A percentile compares a stretch with the other conserved stretches of the same genome.
phyloP scores from a whole-genome alignment of 1,284 basidiomycete species.

The Pholiota adiposa region DNA sequence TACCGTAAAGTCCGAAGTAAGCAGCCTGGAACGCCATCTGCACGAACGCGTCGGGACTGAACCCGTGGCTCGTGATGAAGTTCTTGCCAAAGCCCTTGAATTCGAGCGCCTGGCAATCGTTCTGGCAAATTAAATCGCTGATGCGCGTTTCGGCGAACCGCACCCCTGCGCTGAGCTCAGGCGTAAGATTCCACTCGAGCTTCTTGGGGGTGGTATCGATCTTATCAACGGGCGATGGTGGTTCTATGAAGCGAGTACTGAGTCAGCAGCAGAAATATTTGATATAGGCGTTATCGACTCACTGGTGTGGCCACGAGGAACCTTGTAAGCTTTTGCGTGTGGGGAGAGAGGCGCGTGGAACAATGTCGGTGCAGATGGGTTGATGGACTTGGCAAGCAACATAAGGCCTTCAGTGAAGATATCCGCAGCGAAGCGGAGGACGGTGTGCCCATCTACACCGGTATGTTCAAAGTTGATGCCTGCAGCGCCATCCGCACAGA shows the following conservation, averaged over 20 bases:
- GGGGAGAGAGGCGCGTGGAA: slow-evolving; percentile 92
- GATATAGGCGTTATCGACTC: background rate
- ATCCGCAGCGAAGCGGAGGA: slow-evolving; percentile 88
- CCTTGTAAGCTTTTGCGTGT: slow-evolving; percentile 76
- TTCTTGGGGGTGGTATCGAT: slow-evolving; percentile 92
- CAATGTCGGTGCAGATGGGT: slow-evolving; percentile 89
- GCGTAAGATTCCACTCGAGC: slow-evolving; percentile 91
- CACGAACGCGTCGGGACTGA: slow-evolving; percentile 94
- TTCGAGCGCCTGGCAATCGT: slow-evolving; percentile 91
- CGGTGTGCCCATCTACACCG: slow-evolving; percentile 95
- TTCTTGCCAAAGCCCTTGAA: slow-evolving; percentile 70
- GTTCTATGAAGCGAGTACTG: slow-evolving; percentile 21
- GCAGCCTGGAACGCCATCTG: slow-evolving; percentile 98
- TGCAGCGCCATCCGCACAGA: slow-evolving; percentile 89
- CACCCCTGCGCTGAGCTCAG: slow-evolving; percentile 84
- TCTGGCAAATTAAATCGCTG: slow-evolving; percentile 97
- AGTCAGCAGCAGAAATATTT: background rate
- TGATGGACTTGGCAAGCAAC: slow-evolving; percentile 93
- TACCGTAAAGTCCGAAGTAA: slow-evolving; percentile 92
- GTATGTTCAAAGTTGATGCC: slow-evolving; percentile 99
- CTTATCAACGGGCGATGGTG: slow-evolving; percentile 35
- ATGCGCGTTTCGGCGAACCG: slow-evolving; percentile 94
- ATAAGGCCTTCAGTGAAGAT: slow-evolving; percentile 96
- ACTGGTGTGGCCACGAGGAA: slow-evolving; percentile 36
- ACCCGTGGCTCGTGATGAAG: slow-evolving; percentile 82